Percentiles rank a stretch among this genome's conserved stretches.
phyloP scores from a whole-genome alignment of 192 early-diverging fungal species.

The Backusella australiensis region DNA sequence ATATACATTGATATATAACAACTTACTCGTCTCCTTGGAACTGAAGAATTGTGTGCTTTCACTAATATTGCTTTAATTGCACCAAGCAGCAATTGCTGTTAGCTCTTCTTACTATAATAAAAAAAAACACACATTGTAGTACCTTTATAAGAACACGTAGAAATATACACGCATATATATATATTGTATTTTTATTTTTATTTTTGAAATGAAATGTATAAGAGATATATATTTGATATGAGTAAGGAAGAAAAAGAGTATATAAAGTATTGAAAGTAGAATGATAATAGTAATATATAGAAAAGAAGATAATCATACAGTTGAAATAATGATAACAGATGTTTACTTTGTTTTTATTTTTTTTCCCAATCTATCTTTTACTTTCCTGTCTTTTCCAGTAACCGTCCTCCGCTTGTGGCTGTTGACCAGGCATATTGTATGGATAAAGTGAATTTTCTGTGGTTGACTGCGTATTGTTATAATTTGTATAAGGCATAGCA shows the following conservation, averaged over 20 bases:
- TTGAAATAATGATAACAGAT: neutral
- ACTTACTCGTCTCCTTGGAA: neutral
- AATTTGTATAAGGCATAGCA: slow-evolving; percentile 3
- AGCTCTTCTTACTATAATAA: neutral
- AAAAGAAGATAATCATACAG: slow-evolving; percentile 1
- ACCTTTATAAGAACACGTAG: neutral
- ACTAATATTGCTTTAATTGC: neutral
- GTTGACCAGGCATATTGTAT: slow-evolving; percentile 7
- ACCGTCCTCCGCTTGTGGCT: neutral
- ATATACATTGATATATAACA: neutral
- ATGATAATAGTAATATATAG: slow-evolving; percentile 6
- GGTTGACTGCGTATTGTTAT: neutral
- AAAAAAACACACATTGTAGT: neutral
- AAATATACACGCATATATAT: neutral
- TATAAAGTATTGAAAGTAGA: neutral
- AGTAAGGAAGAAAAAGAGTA: neutral
- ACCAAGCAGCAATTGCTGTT: neutral
- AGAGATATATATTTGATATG: neutral
- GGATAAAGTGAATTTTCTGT: neutral
- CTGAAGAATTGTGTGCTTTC: neutral
- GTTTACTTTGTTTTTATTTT: neutral
- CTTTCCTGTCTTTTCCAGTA: slow-evolving; percentile 3
- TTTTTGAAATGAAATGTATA: slow-evolving; percentile 9
- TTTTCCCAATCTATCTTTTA: slow-evolving; percentile 4
- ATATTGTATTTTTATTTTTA: neutral